phyloP scores from a whole-genome alignment of 2,329 filamentous ascomycete species.

The Fusarium chlamydosporum region DNA sequence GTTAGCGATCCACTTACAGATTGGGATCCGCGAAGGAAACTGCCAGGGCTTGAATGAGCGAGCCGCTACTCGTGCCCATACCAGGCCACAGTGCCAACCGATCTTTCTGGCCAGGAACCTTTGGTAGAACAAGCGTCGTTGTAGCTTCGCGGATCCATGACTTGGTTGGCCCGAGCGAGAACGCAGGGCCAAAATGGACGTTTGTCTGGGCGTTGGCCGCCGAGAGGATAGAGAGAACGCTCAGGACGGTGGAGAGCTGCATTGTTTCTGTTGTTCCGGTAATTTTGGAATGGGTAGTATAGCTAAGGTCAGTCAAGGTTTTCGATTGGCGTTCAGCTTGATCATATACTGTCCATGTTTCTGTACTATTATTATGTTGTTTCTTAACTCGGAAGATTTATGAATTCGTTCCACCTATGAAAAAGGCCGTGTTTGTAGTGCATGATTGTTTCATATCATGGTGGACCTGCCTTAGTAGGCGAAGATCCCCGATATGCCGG shows the following conservation, averaged over 20 bases:
- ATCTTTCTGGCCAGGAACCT: slow-evolving; percentile 31
- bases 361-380: background rate
- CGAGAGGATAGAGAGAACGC: slow-evolving; percentile 13
- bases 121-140: slow-evolving; percentile 30
- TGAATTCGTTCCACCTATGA: slow-evolving; percentile 2
- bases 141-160: slow-evolving; percentile 41
- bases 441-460: background rate
- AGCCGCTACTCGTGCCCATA: slow-evolving; percentile 36
- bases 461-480: background rate
- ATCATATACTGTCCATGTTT: background rate
- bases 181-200: slow-evolving; percentile 30
- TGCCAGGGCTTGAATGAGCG: slow-evolving; percentile 36
- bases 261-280: background rate
- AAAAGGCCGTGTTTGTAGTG: background rate
- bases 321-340: no score
- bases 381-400: slow-evolving; percentile 2
- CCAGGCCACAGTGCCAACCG: slow-evolving; percentile 36
- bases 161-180: slow-evolving; percentile 34
- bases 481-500: background rate
- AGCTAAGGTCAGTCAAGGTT: no score
- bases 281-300: no score
- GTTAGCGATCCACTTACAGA: background rate
- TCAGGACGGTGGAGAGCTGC: slow-evolving; percentile 9
- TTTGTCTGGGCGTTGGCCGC: slow-evolving; percentile 2
- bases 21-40: slow-evolving; percentile 35